Conservation (phyloP, 192 early-diverging fungal genomes). For the Mortierella alpina region DNA sequence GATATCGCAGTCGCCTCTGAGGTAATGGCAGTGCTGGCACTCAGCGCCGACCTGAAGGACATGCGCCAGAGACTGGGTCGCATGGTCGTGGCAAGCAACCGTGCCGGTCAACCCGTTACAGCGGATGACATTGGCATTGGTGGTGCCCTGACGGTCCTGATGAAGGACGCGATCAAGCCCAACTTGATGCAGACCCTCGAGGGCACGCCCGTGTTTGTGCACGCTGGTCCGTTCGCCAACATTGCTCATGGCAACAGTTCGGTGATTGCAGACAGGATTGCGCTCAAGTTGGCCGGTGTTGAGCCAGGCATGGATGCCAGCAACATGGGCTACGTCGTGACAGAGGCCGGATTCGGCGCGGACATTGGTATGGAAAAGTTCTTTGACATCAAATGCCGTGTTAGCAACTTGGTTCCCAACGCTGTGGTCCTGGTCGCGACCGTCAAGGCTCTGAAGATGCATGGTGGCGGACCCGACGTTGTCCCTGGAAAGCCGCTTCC, state of each 20-base stretch:
- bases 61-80: conserved; percentile 92
- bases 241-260: conserved; percentile 99
- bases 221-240: conserved; percentile 99
- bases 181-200: conserved; percentile 99
- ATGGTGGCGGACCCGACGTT: conserved; percentile 96
- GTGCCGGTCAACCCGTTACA: conserved; percentile 85
- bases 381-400: conserved; percentile 98
- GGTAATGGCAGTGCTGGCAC: conserved; percentile 97
- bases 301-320: conserved; percentile 64
- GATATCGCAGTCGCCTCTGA: conserved; percentile 99
- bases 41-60: conserved; percentile 89
- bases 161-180: conserved; percentile 99
- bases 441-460: conserved; percentile 95
- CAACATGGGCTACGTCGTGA: conserved; percentile 89
- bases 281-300: conserved; percentile 90
- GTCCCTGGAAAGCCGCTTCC: conserved; percentile 90
- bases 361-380: conserved; percentile 99
- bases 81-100: conserved; percentile 95
- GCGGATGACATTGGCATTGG: conserved; percentile 96
- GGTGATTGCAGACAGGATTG: conserved; percentile 95
- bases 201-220: conserved; percentile 98
- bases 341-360: conserved; percentile 99
- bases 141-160: conserved; percentile 95
- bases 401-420: conserved; percentile 87
- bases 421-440: conserved; percentile 95